A percentile compares a stretch with the other conserved stretches of the same genome.
Conservation (phyloP, 768 basidiomycete genomes). For the Lentinus brumalis region DNA sequence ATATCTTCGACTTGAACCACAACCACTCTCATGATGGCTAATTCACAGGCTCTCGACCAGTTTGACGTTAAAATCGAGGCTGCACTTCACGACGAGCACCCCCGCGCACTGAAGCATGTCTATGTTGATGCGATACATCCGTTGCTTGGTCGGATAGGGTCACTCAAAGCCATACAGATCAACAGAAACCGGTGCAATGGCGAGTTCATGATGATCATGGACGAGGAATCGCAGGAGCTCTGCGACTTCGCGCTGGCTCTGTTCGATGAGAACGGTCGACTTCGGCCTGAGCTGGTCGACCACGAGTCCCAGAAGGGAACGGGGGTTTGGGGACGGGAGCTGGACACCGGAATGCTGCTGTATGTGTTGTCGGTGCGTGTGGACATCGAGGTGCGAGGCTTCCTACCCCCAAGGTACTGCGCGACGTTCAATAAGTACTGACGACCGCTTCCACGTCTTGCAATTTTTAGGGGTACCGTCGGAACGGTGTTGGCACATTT, state of each 20-base stretch:
- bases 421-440: too few species aligned
- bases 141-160: slow-evolving; percentile 7
- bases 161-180: slow-evolving; percentile 14
- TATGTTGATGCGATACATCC: slow-evolving; percentile 9
- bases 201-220: slow-evolving; percentile 23
- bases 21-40: background rate
- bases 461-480: background rate
- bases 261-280: slow-evolving; percentile 32
- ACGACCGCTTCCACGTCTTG: background rate
- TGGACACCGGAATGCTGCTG: slow-evolving; percentile 31
- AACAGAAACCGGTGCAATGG: slow-evolving; percentile 1
- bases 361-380: slow-evolving; percentile 33
- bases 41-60: background rate
- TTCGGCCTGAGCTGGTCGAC: slow-evolving; percentile 30
- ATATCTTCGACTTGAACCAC: too few species aligned
- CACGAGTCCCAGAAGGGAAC: slow-evolving; percentile 34
- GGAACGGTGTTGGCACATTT: slow-evolving; percentile 14
- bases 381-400: slow-evolving; percentile 19
- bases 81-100: slow-evolving; percentile 1
- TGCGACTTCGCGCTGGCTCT: slow-evolving; percentile 30
- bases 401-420: too few species aligned
- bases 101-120: slow-evolving; percentile 1
- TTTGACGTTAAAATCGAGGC: background rate
- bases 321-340: slow-evolving; percentile 34
- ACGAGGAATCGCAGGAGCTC: slow-evolving; percentile 36